Conservation (phyloP, 83 land plant genomes). For the Picea abies region DNA sequence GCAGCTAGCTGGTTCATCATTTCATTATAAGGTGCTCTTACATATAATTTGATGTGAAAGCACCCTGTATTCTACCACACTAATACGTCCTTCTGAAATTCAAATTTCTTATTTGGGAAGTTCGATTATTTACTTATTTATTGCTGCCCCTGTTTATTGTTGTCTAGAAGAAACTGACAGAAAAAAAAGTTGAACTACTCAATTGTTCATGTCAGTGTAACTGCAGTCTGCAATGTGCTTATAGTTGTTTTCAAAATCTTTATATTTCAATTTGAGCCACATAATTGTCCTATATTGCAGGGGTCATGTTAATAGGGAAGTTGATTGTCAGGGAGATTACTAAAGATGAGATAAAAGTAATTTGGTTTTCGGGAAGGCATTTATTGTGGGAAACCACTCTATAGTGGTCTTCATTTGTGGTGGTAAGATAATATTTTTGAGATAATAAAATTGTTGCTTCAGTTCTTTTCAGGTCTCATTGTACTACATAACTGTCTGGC, state of each 20-base stretch:
- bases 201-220: background rate
- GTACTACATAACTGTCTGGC: background rate
- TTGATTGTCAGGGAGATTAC: background rate
- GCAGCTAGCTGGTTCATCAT: background rate
- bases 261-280: background rate
- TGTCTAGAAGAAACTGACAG: background rate
- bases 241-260: background rate
- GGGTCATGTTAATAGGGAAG: background rate
- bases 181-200: background rate
- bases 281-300: background rate
- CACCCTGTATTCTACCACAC: slow-evolving; percentile 8
- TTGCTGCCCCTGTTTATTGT: background rate
- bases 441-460: background rate
- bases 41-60: background rate
- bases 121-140: background rate
- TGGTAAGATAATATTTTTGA: background rate
- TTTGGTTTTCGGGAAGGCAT: slow-evolving; percentile 1
- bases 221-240: background rate
- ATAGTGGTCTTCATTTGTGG: slow-evolving; percentile 2
- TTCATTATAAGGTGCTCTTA: background rate
- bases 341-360: background rate
- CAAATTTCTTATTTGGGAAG: background rate
- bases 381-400: background rate
- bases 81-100: background rate
- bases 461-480: background rate